These are phyloP conservation scores for Tanacetum coccineum DNA, from an alignment of 129 eudicot genomes.

Conservation along the genomic window DNA sequence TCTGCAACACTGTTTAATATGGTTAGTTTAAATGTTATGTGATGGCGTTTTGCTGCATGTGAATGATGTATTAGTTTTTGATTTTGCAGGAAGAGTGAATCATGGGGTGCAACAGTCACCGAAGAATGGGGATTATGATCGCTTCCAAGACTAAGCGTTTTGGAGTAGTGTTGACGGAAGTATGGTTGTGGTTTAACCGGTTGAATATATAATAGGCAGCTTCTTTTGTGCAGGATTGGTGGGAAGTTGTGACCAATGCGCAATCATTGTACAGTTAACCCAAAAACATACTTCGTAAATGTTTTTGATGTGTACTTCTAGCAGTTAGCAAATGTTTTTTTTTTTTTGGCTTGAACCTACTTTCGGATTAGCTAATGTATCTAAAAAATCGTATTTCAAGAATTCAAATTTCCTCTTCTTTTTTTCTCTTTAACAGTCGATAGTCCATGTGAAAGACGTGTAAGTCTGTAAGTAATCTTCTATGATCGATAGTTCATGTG, in stretches of 20 bases:
- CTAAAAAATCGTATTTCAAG: conserved; percentile 22
- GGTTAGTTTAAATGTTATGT: neutral
- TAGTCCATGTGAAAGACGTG: too few relatives aligned
- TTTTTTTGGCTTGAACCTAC: conserved; percentile 17
- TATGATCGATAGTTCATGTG: too few relatives aligned
- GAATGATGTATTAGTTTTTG: neutral
- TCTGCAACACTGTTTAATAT: neutral
- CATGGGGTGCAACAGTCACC: conserved; percentile 51
- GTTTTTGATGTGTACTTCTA: conserved; percentile 29
- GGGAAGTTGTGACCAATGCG: conserved; percentile 33
- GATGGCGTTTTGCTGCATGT: neutral
- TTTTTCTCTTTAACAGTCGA: neutral
- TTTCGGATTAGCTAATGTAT: conserved; percentile 31
- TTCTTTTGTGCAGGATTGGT: conserved; percentile 31
- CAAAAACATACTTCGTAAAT: conserved; percentile 24
- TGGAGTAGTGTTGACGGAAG: conserved; percentile 2
- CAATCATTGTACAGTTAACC: conserved; percentile 42
- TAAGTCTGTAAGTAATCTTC: too few relatives aligned
- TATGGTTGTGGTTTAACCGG: conserved; percentile 25
- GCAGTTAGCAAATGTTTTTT: conserved; percentile 24
- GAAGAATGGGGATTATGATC: conserved; percentile 57
- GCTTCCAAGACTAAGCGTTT: conserved; percentile 38
- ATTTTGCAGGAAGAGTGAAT: conserved; percentile 53
- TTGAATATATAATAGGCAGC: conserved; percentile 14
- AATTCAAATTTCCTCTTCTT: conserved; percentile 12